Evolutionary conservation across 2,329 filamentous ascomycete genomes (phyloP).

Genomic region (Teratosphaeria epicoccoides): DNA sequence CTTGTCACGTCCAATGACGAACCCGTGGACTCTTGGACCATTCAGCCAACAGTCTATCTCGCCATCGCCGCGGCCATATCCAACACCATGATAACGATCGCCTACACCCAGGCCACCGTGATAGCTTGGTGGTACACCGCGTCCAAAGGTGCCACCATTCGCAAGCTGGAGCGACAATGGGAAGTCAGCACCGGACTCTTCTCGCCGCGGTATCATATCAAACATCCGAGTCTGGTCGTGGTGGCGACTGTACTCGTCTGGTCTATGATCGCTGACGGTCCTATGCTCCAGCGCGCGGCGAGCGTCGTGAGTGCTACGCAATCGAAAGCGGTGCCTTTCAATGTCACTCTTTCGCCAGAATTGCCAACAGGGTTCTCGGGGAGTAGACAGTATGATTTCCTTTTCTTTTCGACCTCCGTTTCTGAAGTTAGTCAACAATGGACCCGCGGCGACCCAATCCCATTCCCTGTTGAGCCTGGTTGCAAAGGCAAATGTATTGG

Average conservation of each 20-base stretch:
- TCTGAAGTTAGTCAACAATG: background rate
- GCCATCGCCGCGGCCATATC: constrained; percentile 9
- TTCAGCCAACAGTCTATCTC: constrained; percentile 9
- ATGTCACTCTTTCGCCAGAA: constrained; percentile 5
- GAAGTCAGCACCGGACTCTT: constrained; percentile 4
- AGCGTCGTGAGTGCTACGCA: constrained; percentile 2
- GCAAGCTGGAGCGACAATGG: constrained; percentile 5
- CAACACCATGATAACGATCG: constrained; percentile 4
- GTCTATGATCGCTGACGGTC: constrained; percentile 5
- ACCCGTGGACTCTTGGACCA: constrained; percentile 4
- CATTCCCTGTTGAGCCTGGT: background rate
- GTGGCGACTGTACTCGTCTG: constrained; percentile 2
- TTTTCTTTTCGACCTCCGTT: background rate
- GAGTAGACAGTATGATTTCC: background rate
- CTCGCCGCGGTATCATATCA: constrained; percentile 1
- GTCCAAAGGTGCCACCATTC: constrained; percentile 6
- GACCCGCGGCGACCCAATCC: background rate
- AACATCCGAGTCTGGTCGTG: constrained; percentile 1
- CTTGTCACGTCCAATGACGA: constrained; percentile 7
- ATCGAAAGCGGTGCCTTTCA: background rate
- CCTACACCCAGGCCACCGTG: constrained; percentile 3
- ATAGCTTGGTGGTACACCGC: constrained; percentile 8
- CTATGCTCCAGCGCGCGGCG: constrained; percentile 7
- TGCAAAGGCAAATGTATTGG: constrained; percentile 2
- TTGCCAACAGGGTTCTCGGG: constrained; percentile 7